Base-by-base conservation (phyloP, 2,329 filamentous ascomycete species). In the Pyrenophora graminea region DNA sequence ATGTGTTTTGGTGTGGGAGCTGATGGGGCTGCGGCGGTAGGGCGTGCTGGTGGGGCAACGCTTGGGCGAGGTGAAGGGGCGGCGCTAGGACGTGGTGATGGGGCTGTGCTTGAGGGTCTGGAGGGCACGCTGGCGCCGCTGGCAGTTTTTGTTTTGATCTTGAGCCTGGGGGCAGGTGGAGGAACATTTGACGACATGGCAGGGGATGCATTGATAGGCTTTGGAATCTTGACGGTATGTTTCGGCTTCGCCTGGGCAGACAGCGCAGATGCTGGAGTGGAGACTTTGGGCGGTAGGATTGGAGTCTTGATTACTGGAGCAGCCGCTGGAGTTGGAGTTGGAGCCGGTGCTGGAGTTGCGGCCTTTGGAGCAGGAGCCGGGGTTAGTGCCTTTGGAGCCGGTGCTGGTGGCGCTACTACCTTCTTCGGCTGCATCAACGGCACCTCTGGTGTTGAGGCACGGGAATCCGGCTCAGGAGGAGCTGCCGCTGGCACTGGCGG, bases 141-240 rank as follows among this genome's bases (percentile, higher is more conserved):
- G 17, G 58, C 55, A 19, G 54, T 59, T 37, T 66, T 63, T 21
- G 63, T 65, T 42, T 63, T 64, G 48, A 69, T 63, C 41, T 67
- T 69, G 30, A 67, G 62, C 39, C 63, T 67, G 2, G 63, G 64
- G 10, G 57, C 63, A 3, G 63, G 58, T 6, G 59, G 51, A 21
- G 63, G 62, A 6, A 65, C 62, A 4, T 61, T 63, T 4, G 63
- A 64, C 23, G 54, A 49, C n/a, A 66, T 67, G n/a, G 61, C 49
- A 5, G 59, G 58, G 17, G 65, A 51, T 33, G 61, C 56, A 12
- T 61, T 48, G 6, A 61, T 52, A n/a, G 48, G 45, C 7, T 57
- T 51, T 12, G 62, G 58, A 12, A 61, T 39, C 7, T 51, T 61
- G 48, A 66, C 53, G 2, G 58, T 48, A 7, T 56, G 56, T 21